Evolutionary conservation across 352 stramenopile genomes (phyloP).

Genomic region (Detonula confervacea): DNA sequence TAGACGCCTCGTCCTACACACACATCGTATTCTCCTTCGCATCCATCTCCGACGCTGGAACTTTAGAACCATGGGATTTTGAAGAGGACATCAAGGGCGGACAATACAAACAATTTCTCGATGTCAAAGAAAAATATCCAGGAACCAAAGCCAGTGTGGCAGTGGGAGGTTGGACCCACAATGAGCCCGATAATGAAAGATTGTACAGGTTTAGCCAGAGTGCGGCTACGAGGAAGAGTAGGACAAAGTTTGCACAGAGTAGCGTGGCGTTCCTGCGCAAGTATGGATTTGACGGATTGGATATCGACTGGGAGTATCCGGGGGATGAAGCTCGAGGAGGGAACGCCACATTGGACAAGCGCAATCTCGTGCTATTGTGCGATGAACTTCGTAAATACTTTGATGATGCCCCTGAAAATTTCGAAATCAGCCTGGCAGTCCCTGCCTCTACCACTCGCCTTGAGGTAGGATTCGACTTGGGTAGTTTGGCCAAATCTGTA

Average conservation of each 20-base stretch:
- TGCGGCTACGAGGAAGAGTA: constrained; percentile 35
- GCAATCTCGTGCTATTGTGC: constrained; percentile 58
- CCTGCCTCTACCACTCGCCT: constrained; percentile 40
- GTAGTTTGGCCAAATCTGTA: constrained; percentile 43
- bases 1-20: constrained; percentile 68
- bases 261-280: constrained; percentile 58
- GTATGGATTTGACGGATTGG: constrained; percentile 59
- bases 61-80: constrained; percentile 60
- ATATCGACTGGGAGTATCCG: constrained; percentile 57
- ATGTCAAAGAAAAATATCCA: constrained; percentile 51
- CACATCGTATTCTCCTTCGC: constrained; percentile 68
- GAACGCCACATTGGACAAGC: constrained; percentile 45
- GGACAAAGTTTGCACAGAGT: constrained; percentile 61
- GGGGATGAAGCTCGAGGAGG: constrained; percentile 54
- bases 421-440: constrained; percentile 63
- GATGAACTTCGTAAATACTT: constrained; percentile 61
- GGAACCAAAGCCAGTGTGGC: constrained; percentile 53
- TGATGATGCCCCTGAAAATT: constrained; percentile 62
- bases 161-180: constrained; percentile 61
- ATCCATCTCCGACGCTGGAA: constrained; percentile 44
- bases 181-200: constrained; percentile 63
- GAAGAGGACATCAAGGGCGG: constrained; percentile 48
- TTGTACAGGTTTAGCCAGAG: constrained; percentile 56
- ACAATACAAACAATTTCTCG: constrained; percentile 54
- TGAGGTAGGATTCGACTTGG: constrained; percentile 57